Conservation (phyloP, 441 rosid species). For the Corymbia calophylla region DNA sequence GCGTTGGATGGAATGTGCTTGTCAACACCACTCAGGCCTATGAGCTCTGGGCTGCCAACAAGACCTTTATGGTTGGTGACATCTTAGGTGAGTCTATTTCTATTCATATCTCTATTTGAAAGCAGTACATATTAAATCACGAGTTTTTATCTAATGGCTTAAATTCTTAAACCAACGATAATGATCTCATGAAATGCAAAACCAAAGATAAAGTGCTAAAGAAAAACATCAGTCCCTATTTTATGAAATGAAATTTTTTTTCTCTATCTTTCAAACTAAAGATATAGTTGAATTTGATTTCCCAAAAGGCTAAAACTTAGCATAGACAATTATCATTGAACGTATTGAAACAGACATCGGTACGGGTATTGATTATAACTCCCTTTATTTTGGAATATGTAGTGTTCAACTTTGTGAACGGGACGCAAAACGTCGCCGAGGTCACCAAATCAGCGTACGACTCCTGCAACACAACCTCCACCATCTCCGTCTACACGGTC, state of each 20-base stretch:
- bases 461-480: conserved; percentile 13
- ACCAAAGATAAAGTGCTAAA: neutral
- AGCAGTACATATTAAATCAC: neutral
- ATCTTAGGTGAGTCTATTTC: conserved; percentile 14
- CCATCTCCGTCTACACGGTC: neutral
- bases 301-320: neutral
- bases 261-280: neutral
- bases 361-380: neutral
- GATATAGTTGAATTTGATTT: neutral
- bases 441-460: conserved; percentile 19
- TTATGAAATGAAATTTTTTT: neutral
- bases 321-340: neutral
- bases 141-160: neutral
- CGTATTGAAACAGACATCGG: neutral
- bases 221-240: neutral
- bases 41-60: conserved; percentile 17
- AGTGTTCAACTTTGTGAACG: conserved; percentile 35
- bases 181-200: neutral
- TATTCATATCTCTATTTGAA: neutral
- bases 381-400: neutral
- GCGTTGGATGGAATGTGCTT: conserved; percentile 24
- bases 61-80: conserved; percentile 28
- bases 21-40: conserved; percentile 1
- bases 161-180: neutral
- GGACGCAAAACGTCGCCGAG: conserved; percentile 29